Evolutionary conservation across 179 eudicot genomes (phyloP).

Genomic region (Silene vulgaris): DNA sequence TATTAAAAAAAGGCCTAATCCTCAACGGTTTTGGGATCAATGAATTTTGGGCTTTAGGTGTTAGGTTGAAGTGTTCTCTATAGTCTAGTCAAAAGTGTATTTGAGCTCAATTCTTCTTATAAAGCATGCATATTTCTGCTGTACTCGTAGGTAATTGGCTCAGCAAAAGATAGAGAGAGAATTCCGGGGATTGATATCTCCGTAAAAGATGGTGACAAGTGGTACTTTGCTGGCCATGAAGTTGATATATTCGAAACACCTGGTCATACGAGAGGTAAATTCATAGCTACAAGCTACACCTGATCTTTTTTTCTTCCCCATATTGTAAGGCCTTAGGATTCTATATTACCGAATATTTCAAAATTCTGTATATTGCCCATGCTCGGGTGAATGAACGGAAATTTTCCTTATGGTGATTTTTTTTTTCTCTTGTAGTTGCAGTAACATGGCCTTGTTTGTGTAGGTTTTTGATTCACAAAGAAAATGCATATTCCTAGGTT

Average conservation of each 20-base stretch:
- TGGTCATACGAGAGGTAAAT: constrained; percentile 76
- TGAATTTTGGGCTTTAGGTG: not conserved
- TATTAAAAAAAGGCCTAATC: not conserved
- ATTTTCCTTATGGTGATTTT: not conserved
- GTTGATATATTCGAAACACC: constrained; percentile 77
- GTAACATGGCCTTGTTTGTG: not conserved
- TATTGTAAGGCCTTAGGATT: constrained; percentile 7
- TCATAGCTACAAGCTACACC: not conserved
- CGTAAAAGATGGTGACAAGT: constrained; percentile 74
- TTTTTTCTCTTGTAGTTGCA: not conserved
- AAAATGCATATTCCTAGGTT: not conserved
- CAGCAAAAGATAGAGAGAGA: constrained; percentile 59
- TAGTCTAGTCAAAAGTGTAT: not conserved
- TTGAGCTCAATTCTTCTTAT: not conserved
- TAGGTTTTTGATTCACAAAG: not conserved
- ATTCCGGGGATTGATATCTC: constrained; percentile 89
- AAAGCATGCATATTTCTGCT: constrained; percentile 16
- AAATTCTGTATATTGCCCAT: not conserved
- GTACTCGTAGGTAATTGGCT: constrained; percentile 66
- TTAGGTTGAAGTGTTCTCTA: not conserved
- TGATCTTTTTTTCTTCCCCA: not conserved
- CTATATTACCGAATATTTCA: not conserved
- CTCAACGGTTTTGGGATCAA: not conserved
- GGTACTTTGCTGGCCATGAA: constrained; percentile 97
- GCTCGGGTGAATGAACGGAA: not conserved